A percentile compares a stretch with the other conserved stretches of the same genome.
These are phyloP conservation scores for Tirmania nivea DNA, from an alignment of 495 filamentous ascomycete species.

Conservation along the genomic window DNA sequence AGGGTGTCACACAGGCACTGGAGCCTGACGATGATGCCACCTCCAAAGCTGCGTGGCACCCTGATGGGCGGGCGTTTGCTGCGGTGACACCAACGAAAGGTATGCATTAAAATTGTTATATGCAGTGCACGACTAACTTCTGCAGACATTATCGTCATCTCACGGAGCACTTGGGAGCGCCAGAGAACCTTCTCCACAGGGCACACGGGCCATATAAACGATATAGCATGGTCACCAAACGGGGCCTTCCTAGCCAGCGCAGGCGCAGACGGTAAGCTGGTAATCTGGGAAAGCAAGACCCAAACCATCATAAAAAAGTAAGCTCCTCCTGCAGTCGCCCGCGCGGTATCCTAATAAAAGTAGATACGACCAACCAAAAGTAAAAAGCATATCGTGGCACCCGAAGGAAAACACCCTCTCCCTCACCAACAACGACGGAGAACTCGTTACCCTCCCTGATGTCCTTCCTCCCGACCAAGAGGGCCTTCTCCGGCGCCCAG, in stretches of 20 bases:
- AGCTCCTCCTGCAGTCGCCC: neutral
- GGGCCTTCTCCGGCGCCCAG: conserved; percentile 31
- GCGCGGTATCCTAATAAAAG: conserved; percentile 2
- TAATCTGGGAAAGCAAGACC: conserved; percentile 77
- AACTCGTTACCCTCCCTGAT: conserved; percentile 68
- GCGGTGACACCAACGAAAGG: conserved; percentile 50
- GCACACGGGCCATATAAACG: conserved; percentile 69
- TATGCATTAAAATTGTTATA: conserved; percentile 1
- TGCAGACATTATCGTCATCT: conserved; percentile 61
- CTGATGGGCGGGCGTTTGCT: conserved; percentile 80
- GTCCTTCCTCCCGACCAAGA: conserved; percentile 49
- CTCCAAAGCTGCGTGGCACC: conserved; percentile 69
- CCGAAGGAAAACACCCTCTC: conserved; percentile 68
- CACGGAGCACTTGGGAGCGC: conserved; percentile 63
- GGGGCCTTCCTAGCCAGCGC: conserved; percentile 70
- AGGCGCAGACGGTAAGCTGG: conserved; percentile 55
- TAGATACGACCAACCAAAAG: conserved; percentile 52
- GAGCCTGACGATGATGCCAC: conserved; percentile 61
- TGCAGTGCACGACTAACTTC: neutral
- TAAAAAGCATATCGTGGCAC: conserved; percentile 78
- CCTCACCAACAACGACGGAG: conserved; percentile 75
- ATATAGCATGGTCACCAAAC: conserved; percentile 82
- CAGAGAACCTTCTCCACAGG: conserved; percentile 56
- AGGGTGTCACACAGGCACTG: conserved; percentile 58
- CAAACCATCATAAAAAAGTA: conserved; percentile 45